Evolutionary conservation across 164 flowering plant genomes (phyloP), one percentile per base, ranked within the genome.

Genomic region (Vitis amurensis): DNA sequence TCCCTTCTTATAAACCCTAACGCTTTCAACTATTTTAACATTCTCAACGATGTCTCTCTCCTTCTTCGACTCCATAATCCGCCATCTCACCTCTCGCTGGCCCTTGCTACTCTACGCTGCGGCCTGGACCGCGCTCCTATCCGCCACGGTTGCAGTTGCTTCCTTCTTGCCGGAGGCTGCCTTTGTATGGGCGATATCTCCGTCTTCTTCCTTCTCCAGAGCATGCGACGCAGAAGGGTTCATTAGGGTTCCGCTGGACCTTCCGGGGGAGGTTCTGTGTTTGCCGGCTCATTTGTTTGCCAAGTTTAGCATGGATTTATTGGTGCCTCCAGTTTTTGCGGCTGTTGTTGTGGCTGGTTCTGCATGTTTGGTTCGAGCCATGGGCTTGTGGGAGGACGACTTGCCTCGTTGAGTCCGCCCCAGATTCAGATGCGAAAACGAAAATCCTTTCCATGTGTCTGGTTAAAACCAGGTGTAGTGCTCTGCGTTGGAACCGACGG

Each of bases 251-350:
- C 93, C 93, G 55, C 12, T 89, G 23, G 93, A 86, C 65, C 6
- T 81, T 30, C 86, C 91, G 14, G 79, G 80, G 3, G 90, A 85
- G 73, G 68, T 74, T 52, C 11, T 87, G 14, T 89, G 97, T 73
- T 52, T 91, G 49, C 90, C 91, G 49, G 81, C 82, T 11, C 78
- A 79, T 59, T 31, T 81, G 51, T 80, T 91, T 64, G 59, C 29
- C 4, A 72, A 74, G 68, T 85, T 91, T 13, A 70, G 52, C 58
- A 58, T 84, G 59, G 97, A 91, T 65, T 23, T 79, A 52, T 11
- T 89, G 12, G 87, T 89, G 16, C 92, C 97, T 3, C 88, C 89
- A 4, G 50, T 84, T 56, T 91, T 91, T 29, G 91, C 97, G 3
- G 93, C 91, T 8, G 73, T 80, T 0, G 77, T 85, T 3, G 93